Conservation (phyloP, 2,329 filamentous ascomycete species). For the Pleurostoma richardsiae region DNA sequence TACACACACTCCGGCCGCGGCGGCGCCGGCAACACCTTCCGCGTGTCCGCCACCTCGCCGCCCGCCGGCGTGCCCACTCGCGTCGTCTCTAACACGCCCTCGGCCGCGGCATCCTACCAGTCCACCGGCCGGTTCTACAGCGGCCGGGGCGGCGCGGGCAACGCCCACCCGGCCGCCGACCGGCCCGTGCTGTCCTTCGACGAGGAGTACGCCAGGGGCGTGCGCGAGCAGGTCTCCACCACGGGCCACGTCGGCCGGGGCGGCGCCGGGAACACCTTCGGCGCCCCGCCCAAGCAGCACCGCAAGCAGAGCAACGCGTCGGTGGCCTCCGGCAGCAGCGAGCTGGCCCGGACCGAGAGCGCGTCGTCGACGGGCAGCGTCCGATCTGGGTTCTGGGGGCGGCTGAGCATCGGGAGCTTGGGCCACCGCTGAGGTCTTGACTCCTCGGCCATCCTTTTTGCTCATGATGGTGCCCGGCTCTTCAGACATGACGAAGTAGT, state of each 20-base stretch:
- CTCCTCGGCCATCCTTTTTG: background rate
- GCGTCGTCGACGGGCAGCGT: constrained; percentile 18
- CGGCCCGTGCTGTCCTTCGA: constrained; percentile 61
- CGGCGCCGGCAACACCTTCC: constrained; percentile 52
- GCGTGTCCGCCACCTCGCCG: constrained; percentile 32
- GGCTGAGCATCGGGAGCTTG: constrained; percentile 30
- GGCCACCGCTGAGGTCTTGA: constrained; percentile 18
- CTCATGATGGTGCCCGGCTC: background rate
- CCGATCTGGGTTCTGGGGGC: constrained; percentile 25
- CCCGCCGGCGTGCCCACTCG: constrained; percentile 46
- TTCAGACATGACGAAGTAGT: background rate
- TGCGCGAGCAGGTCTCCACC: constrained; percentile 44
- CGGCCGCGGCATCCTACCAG: constrained; percentile 36
- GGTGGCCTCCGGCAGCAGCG: constrained; percentile 17
- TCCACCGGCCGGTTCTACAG: constrained; percentile 52
- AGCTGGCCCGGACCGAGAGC: constrained; percentile 10
- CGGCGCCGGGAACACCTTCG: constrained; percentile 54
- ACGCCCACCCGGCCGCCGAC: constrained; percentile 47
- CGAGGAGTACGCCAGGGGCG: constrained; percentile 55
- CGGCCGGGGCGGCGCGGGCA: constrained; percentile 64
- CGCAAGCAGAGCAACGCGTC: constrained; percentile 24
- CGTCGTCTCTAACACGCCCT: constrained; percentile 32
- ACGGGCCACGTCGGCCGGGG: constrained; percentile 59
- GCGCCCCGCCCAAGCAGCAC: constrained; percentile 4
- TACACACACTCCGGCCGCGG: constrained; percentile 51